Evolutionary conservation across 1,284 basidiomycete genomes (phyloP), one percentile per base, ranked within the genome.

Genomic region (Trametes sp.): DNA sequence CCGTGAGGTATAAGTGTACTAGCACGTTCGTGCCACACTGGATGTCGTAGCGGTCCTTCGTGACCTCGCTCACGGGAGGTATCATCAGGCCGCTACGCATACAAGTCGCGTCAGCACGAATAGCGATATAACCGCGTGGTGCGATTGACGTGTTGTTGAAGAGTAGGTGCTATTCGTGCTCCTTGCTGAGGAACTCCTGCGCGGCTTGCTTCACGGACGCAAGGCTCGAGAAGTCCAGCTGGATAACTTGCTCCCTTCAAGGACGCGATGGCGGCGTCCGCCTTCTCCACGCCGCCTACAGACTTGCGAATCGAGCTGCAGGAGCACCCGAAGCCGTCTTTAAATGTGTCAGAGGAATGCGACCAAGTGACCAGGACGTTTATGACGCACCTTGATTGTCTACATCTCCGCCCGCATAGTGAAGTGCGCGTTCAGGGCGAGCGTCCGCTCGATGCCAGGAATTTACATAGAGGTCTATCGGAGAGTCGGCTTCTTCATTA

Each of bases 11-110:
- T 62, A 78, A 81, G 71, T 78, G 78, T 6, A 75, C 76, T 29
- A 84, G 70, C n/a, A 77, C 75, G 62, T 85, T 85, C 3, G 80
- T 83, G 4, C 83, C 84, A 58, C 81, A 85, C 67, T 84, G 83
- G 14, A 84, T 72, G 35, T 85, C 81, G 62, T 80, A 83, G 0
- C 82, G 82, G 50, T 86, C 79, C 13, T 71, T 71, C 0, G 84
- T 85, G 51, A 76, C 61, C 48, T 72, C 49, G 4, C 76, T 74
- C 2, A 75, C 56, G 0, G 79, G 77, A 1, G 76, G 73, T 9
- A 71, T 70, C 83, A 86, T 84, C 19, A 86, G 77, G 4, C 85
- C 84, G 0, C 82, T 84, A 29, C 19, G 36, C 35, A 28, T 13
- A 21, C 11, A 14, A 8, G 44, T 19, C 6, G 23, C 55, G 48